phyloP scores from a whole-genome alignment of 257 asterid species.

The Scutellaria galericulata region DNA sequence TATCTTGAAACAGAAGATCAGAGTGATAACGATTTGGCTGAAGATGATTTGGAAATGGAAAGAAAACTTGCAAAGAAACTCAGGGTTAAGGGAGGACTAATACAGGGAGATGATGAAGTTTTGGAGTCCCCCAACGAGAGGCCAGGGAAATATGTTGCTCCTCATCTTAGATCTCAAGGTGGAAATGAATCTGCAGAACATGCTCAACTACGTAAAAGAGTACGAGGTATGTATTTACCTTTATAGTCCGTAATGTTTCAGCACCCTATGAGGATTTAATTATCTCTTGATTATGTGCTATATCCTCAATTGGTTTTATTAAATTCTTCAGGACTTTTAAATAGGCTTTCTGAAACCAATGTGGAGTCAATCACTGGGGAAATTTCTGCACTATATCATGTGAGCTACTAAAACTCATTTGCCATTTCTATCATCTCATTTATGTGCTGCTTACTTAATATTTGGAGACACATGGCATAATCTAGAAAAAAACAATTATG shows the following conservation, averaged over 20 bases:
- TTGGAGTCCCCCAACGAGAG: not conserved
- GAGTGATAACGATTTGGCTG: constrained; percentile 30
- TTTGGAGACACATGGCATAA: constrained; percentile 17
- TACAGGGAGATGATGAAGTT: constrained; percentile 39
- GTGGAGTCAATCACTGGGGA: constrained; percentile 78
- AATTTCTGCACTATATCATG: constrained; percentile 61
- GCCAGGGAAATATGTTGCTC: constrained; percentile 66
- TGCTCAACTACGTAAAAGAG: constrained; percentile 69
- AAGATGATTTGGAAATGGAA: too few species aligned
- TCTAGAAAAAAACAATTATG: not conserved
- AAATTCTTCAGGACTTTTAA: constrained; percentile 69
- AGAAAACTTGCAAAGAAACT: constrained; percentile 39
- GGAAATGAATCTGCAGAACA: constrained; percentile 67
- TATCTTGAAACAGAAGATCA: constrained; percentile 45
- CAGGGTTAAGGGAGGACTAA: constrained; percentile 40
- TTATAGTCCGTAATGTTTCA: constrained; percentile 16
- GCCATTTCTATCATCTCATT: constrained; percentile 21
- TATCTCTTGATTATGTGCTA: constrained; percentile 22
- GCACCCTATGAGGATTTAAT: constrained; percentile 12
- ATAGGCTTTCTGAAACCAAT: constrained; percentile 81
- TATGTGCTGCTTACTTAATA: not conserved
- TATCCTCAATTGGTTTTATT: constrained; percentile 27
- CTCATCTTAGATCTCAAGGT: constrained; percentile 63
- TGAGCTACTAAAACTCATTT: constrained; percentile 36
- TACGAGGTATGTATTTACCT: constrained; percentile 62